These are phyloP conservation scores for Penicillium concentricum DNA, from an alignment of 2,329 filamentous ascomycete species.

Conservation along the genomic window DNA sequence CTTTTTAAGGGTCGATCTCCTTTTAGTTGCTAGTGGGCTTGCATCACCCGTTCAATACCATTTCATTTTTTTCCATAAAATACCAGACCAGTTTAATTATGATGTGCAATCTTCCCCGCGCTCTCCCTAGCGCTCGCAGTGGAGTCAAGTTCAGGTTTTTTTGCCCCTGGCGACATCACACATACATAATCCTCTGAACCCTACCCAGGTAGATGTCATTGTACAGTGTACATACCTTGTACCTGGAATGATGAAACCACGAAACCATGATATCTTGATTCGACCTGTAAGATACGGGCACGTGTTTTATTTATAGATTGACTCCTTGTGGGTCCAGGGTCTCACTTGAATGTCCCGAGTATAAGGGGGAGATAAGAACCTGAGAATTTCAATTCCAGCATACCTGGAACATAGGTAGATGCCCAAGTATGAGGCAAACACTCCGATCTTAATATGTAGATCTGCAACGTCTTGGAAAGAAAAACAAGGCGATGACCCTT, in stretches of 20 bases:
- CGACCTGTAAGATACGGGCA: neutral
- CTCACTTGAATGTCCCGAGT: neutral
- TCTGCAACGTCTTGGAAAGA: neutral
- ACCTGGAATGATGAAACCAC: neutral
- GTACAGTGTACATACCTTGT: neutral
- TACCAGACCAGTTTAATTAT: slow-evolving; percentile 20
- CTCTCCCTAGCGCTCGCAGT: slow-evolving; percentile 15
- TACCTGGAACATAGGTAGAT: neutral
- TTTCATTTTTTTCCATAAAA: slow-evolving; percentile 1
- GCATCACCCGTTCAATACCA: slow-evolving; percentile 8
- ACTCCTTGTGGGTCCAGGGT: slow-evolving; percentile 21
- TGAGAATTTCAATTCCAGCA: too few species aligned
- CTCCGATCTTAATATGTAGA: slow-evolving; percentile 7
- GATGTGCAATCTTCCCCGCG: slow-evolving; percentile 27
- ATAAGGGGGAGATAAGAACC: neutral
- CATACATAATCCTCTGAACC: neutral
- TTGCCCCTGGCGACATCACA: slow-evolving; percentile 14
- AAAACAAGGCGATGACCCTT: too few species aligned
- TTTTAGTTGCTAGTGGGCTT: neutral
- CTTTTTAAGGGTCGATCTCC: neutral
- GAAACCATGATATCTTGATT: neutral
- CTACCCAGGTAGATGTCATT: too few species aligned
- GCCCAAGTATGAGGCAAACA: neutral
- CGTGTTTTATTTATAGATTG: neutral
- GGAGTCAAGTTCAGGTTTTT: slow-evolving; percentile 11